These are phyloP conservation scores for Zasmidium citrigriseum DNA, from an alignment of 2,329 filamentous ascomycete genomes.

Conservation along the genomic window DNA sequence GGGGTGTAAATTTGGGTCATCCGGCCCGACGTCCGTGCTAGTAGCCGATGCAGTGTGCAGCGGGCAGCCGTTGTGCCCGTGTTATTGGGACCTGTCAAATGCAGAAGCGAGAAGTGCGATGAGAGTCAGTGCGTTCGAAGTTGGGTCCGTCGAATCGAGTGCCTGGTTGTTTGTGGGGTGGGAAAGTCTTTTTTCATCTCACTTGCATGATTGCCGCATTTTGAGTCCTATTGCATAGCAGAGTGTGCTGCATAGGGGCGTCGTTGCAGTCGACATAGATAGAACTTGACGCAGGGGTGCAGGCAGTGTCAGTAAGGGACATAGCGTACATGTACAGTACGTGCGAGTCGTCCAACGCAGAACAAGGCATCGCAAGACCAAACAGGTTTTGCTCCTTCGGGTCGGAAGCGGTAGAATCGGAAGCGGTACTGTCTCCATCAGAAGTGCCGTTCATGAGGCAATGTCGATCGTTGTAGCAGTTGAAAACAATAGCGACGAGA, in stretches of 20 bases:
- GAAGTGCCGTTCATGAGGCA: not conserved
- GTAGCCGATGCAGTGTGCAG: not conserved
- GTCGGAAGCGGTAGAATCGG: no score
- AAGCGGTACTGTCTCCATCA: not conserved
- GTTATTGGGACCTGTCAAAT: not conserved
- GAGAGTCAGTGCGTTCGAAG: not conserved
- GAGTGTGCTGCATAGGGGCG: no score
- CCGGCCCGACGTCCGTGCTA: not conserved
- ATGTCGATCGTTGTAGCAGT: not conserved
- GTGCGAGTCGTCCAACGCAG: not conserved
- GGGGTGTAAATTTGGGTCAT: not conserved
- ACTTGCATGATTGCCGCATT: not conserved
- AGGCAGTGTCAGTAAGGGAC: no score
- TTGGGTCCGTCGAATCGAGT: not conserved
- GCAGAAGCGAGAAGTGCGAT: no score
- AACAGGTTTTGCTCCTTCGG: not conserved
- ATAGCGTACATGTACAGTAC: no score
- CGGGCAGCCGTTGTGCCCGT: not conserved
- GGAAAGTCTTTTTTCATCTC: not conserved
- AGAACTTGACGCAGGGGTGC: no score
- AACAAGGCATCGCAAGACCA: not conserved
- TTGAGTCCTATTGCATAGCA: not conserved
- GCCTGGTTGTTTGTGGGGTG: not conserved
- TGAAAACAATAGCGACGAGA: not conserved
- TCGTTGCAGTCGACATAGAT: no score